Conservation (phyloP, 108 stramenopile species). For the Nannochloropsis oceanica region DNA sequence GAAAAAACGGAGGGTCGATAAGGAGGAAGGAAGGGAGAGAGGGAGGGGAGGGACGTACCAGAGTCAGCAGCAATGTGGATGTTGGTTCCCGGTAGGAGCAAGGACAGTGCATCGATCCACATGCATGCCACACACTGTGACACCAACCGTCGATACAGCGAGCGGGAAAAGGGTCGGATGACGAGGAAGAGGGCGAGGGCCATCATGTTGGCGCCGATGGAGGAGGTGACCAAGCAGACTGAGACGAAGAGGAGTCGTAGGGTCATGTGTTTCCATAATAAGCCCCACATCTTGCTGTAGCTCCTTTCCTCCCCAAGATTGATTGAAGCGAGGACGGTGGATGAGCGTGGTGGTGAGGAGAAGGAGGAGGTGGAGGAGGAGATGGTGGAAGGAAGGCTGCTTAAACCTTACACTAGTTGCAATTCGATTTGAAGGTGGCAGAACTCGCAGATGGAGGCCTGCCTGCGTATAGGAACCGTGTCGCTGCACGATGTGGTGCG, state of each 20-base stretch:
- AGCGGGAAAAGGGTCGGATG: conserved; percentile 46
- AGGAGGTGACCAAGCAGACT: background rate
- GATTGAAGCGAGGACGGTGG: background rate
- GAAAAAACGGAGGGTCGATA: background rate
- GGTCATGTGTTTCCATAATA: background rate
- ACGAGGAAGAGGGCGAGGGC: conserved; percentile 36
- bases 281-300: too few species aligned
- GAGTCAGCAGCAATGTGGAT: conserved; percentile 37
- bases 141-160: conserved; percentile 42
- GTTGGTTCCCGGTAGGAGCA: conserved; percentile 44
- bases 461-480: too few species aligned
- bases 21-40: background rate
- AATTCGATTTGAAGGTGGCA: too few species aligned
- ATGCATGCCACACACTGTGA: conserved; percentile 30
- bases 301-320: background rate
- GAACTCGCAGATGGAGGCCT: too few species aligned
- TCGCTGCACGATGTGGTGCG: too few species aligned
- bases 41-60: background rate
- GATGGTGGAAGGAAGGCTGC: background rate
- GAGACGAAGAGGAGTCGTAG: background rate
- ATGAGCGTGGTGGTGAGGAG: background rate
- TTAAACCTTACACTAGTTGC: too few species aligned
- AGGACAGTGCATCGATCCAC: conserved; percentile 46
- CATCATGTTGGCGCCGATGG: conserved; percentile 8
- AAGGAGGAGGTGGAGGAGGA: background rate